Percentiles rank a stretch among this genome's conserved stretches.
Conservation (phyloP, 2,329 filamentous ascomycete genomes). For the Cercospora janseana region DNA sequence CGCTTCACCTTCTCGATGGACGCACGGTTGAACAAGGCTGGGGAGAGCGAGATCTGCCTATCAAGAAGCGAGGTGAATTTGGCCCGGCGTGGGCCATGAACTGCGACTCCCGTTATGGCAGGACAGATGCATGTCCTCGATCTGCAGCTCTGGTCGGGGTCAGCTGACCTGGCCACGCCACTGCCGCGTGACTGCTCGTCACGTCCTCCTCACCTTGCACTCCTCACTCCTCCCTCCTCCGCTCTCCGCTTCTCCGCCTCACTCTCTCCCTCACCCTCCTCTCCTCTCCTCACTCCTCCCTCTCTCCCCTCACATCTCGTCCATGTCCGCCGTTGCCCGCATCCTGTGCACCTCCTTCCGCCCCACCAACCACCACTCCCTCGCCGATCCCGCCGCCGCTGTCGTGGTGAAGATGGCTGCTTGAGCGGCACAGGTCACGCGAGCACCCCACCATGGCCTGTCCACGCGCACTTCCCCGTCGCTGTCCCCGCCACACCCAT, state of each 20-base stretch:
- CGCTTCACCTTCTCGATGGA: slow-evolving; percentile 18
- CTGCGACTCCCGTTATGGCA: slow-evolving; percentile 37
- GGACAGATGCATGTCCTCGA: neutral
- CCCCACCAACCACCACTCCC: slow-evolving; percentile 31
- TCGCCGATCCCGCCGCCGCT: slow-evolving; percentile 21
- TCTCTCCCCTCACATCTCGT: neutral
- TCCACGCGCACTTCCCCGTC: neutral
- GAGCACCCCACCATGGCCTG: slow-evolving; percentile 33
- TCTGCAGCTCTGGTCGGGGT: too few relatives aligned
- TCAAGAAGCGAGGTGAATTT: slow-evolving; percentile 40
- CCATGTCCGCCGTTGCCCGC: slow-evolving; percentile 17
- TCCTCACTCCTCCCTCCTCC: neutral
- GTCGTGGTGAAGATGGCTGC: slow-evolving; percentile 43
- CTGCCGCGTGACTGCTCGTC: neutral
- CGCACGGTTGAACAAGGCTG: slow-evolving; percentile 55
- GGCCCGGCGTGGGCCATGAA: slow-evolving; percentile 23
- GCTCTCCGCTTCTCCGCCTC: neutral
- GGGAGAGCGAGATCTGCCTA: slow-evolving; percentile 45
- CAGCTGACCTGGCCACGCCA: neutral
- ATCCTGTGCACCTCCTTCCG: slow-evolving; percentile 13
- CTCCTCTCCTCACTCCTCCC: neutral
- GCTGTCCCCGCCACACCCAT: slow-evolving; percentile 13
- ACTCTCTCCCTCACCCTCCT: neutral
- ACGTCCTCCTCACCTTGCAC: neutral
- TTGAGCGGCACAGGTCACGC: slow-evolving; percentile 38